phyloP scores from a whole-genome alignment of 371 early-diverging fungal species.

The Mycotypha africana region DNA sequence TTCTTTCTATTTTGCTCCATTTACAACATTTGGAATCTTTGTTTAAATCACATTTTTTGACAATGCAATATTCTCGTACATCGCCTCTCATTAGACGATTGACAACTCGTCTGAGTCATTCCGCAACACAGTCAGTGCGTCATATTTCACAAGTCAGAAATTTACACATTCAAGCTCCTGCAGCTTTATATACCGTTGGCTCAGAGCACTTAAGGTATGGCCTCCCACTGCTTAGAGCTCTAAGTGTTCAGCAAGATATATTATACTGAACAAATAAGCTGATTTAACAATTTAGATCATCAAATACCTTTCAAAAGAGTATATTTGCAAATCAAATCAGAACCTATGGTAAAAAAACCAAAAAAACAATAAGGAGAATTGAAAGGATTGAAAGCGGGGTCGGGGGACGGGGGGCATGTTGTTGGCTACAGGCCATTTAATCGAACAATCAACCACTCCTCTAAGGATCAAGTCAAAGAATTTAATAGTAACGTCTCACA shows the following conservation, averaged over 20 bases:
- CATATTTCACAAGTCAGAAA: constrained; percentile 31
- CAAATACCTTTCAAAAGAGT: constrained; percentile 5
- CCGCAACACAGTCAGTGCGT: constrained; percentile 13
- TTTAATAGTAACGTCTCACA: no score
- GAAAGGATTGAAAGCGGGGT: no score
- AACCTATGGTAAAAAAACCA: constrained; percentile 30
- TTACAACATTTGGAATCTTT: no score
- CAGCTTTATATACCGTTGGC: constrained; percentile 29
- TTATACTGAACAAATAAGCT: neutral
- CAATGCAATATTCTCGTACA: constrained; percentile 28
- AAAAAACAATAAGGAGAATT: no score
- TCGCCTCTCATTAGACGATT: constrained; percentile 15
- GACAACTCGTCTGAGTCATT: constrained; percentile 10
- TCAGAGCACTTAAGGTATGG: constrained; percentile 31
- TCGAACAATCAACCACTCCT: no score
- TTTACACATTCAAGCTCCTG: constrained; percentile 38
- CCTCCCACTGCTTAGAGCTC: neutral
- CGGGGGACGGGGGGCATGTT: no score
- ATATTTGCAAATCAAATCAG: constrained; percentile 27
- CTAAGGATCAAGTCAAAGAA: no score
- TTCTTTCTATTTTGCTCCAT: no score
- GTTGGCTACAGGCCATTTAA: no score
- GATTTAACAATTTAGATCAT: constrained; percentile 13
- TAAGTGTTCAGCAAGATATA: no score
- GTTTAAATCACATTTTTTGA: constrained; percentile 1